Evolutionary conservation across 352 stramenopile genomes (phyloP).

Genomic region (Hyaloperonospora brassicae): DNA sequence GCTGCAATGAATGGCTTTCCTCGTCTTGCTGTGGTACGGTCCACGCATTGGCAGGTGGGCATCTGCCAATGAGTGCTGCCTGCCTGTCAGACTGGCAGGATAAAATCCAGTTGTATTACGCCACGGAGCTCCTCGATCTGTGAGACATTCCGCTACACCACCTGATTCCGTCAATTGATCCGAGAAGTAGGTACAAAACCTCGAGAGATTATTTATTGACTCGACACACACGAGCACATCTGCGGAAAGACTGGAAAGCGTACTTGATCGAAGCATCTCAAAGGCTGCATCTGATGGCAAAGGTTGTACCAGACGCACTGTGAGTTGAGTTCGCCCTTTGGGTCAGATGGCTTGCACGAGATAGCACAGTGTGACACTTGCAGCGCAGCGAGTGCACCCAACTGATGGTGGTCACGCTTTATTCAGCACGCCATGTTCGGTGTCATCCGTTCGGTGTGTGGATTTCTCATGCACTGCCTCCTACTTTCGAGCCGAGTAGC

Average conservation of each 20-base stretch:
- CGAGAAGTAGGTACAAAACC: slow-evolving; percentile 55
- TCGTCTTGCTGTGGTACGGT: slow-evolving; percentile 49
- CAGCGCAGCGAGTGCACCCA: too few relatives aligned
- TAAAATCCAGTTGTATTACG: slow-evolving; percentile 18
- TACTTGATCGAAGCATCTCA: too few relatives aligned
- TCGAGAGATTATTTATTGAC: slow-evolving; percentile 55
- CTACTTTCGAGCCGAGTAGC: not conserved
- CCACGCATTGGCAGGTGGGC: slow-evolving; percentile 10
- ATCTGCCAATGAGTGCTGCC: too few relatives aligned
- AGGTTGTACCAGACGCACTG: too few relatives aligned
- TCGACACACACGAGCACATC: slow-evolving; percentile 41
- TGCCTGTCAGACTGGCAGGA: too few relatives aligned
- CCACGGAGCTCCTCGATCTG: slow-evolving; percentile 51
- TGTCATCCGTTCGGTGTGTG: not conserved
- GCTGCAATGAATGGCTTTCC: slow-evolving; percentile 46
- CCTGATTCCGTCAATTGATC: slow-evolving; percentile 47
- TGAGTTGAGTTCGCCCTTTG: too few relatives aligned
- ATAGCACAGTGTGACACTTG: too few relatives aligned
- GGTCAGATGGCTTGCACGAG: too few relatives aligned
- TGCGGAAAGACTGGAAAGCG: slow-evolving; percentile 29
- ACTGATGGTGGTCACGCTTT: too few relatives aligned
- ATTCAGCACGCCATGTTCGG: not conserved
- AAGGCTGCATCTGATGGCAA: too few relatives aligned
- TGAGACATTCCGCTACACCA: slow-evolving; percentile 31
- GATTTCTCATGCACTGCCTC: not conserved